Base-by-base conservation (phyloP, 805 yeast genomes). In the Yarrowia phangngaensis region DNA sequence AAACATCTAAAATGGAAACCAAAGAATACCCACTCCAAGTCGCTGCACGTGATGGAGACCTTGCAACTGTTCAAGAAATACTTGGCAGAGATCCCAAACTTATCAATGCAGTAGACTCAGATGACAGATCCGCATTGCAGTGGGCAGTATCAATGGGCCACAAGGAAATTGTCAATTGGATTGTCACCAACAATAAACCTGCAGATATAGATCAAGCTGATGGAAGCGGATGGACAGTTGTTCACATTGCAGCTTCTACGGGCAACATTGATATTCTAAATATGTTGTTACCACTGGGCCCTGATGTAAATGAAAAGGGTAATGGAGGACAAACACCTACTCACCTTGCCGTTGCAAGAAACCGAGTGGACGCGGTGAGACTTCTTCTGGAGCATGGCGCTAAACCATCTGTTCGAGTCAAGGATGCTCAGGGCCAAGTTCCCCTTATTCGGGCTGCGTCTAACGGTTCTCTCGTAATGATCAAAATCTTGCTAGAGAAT, bases 401-500 rank as follows among this genome's bases (percentile, higher is more conserved):
- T 2, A 30, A 30, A 22, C 45, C 45, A 17, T 75, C 81, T 12
- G 75, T 79, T 1, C 71, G 84, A 46, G 64, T 73, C 32, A 84
- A 81, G 60, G 97, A 89, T 60, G 72, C 71, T 34, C 73, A 71
- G 54, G 79, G 80, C 1, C 81, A 75, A 57, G 70, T 79, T 9
- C 82, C 95, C 3, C 60, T 89, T 19, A 94, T 84, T 55, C 71
- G 96, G 36, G 97, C 97, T 0, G 87, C 88, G 0, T 74, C 95
- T 0, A 71, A 74, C 20, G 97, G 96, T 4, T 74, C 81, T 2
- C 60, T 68, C 19, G 75, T 74, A 5, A 62, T 87, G 20, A 76
- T 82, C 12, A 69, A 74, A 33, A 58, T 76, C 20, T 66, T 89
- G 27, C 71, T 76, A 4, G 66, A 69, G 33, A 65, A 72, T 4